Base-by-base conservation (phyloP, 352 stramenopile species). In the Peronospora farinosa region DNA sequence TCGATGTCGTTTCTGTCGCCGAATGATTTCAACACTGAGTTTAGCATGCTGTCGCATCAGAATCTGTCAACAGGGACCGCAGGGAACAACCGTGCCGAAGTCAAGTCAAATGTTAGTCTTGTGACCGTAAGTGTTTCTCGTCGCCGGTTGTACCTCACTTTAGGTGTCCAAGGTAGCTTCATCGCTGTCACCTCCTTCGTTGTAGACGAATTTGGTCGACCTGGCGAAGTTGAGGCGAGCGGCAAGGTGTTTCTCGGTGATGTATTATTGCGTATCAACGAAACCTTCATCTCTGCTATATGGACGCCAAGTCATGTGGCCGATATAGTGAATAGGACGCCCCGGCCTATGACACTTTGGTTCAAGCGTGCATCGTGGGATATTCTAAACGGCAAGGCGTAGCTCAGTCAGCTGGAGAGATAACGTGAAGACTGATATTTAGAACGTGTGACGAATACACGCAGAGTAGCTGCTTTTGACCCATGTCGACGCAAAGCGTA, bases 351-450 rank as follows among this genome's bases (percentile, higher is more conserved):
- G 32, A 48, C 51, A 6, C 55, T 83, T 21, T 77, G 65, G 54
- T 88, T 90, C 40, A 63, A 83, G 47, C 76, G 77, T 10, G 63
- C 74, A 37, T 78, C 71, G 3, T 90, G 79, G 79, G 79, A 90
- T 40, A 43, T 58, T 47, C 47, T 76, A 54, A 39, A 69, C 32
- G 65, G 65, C 40, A 60, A 55, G 50, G 60, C 48, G 40, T 71
- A 71, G 33, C 10, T 46, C 33, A 50, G n/a, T 51, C 28, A 51
- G 41, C 44, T 42, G 8, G 31, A 19, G 31, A 19, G n/a, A 25
- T 30, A 37, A 36, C 9, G 19, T 36, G 21, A 37, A 40, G 47
- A 46, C 38, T 68, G 40, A 31, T 59, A 57, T 55, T 69, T 58
- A 63, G 47, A 27, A 32, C 25, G 43, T 52, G 15, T 57, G 40